Evolutionary conservation across 495 filamentous ascomycete species (phyloP).

Genomic region (Entonaema liquescens): DNA sequence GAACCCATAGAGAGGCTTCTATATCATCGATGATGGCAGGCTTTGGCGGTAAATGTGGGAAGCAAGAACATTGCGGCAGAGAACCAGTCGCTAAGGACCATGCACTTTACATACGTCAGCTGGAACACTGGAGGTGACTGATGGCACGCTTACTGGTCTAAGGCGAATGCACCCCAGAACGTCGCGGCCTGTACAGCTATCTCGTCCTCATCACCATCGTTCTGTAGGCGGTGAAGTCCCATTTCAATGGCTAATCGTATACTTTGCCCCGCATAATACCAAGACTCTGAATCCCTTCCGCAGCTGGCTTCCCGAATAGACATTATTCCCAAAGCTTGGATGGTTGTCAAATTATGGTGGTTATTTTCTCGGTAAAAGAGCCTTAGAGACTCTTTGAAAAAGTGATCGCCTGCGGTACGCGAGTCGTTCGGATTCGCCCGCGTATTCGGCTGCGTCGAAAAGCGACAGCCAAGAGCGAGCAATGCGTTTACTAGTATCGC

Average conservation of each 20-base stretch:
- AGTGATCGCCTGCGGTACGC: slow-evolving; percentile 74
- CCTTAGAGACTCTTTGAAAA: slow-evolving; percentile 71
- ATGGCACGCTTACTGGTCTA: slow-evolving; percentile 67
- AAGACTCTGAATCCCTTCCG: slow-evolving; percentile 70
- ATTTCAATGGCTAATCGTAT: slow-evolving; percentile 72
- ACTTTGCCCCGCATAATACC: slow-evolving; percentile 72
- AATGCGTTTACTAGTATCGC: slow-evolving; percentile 79
- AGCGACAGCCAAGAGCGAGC: slow-evolving; percentile 75
- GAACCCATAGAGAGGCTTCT: slow-evolving; percentile 64
- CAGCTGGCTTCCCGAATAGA: slow-evolving; percentile 70
- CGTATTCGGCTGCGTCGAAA: slow-evolving; percentile 70
- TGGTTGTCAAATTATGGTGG: slow-evolving; percentile 72
- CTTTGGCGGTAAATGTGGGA: slow-evolving; percentile 64
- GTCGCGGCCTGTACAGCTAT: slow-evolving; percentile 71
- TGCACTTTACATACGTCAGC: slow-evolving; percentile 56
- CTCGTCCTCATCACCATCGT: slow-evolving; percentile 59
- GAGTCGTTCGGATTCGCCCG: slow-evolving; percentile 67
- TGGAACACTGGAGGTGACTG: slow-evolving; percentile 8
- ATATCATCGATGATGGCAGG: slow-evolving; percentile 63
- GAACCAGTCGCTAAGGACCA: slow-evolving; percentile 71
- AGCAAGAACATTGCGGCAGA: slow-evolving; percentile 68
- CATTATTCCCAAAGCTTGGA: slow-evolving; percentile 83
- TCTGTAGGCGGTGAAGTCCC: slow-evolving; percentile 64
- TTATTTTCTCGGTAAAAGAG: slow-evolving; percentile 66
- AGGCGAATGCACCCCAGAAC: slow-evolving; percentile 75